These are phyloP conservation scores for Dysphania ambrosioides DNA, from an alignment of 148 eudicot species.

Conservation along the genomic window DNA sequence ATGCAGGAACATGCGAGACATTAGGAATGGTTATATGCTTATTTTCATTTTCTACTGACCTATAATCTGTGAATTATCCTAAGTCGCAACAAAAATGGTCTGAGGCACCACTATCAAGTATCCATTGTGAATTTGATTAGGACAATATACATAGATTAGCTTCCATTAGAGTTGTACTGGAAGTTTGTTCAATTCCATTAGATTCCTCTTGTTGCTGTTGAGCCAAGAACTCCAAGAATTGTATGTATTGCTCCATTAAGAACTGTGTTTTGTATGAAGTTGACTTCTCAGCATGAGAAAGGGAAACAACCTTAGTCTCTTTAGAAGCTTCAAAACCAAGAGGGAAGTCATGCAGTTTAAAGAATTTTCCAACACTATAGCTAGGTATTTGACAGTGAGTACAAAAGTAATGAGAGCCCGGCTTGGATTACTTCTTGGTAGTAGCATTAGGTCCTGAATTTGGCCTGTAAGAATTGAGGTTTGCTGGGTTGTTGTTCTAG, in stretches of 20 bases:
- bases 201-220: neutral
- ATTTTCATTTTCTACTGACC: no score
- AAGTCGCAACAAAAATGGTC: neutral
- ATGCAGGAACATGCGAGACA: no score
- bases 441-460: no score
- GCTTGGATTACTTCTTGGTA: no score
- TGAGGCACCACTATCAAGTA: neutral
- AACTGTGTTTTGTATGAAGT: neutral
- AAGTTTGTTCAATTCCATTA: fast-evolving
- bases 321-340: neutral
- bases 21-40: neutral
- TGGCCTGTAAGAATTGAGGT: no score
- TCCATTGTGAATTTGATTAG: neutral
- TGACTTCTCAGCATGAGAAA: neutral
- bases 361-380: neutral
- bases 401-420: neutral
- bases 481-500: fast-evolving
- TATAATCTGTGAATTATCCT: neutral
- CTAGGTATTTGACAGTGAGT: no score
- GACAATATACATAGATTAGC: neutral
- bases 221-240: neutral
- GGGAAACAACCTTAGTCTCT: neutral
- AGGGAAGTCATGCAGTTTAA: neutral
- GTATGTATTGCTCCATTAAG: neutral
- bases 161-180: neutral